These are phyloP conservation scores for Aethionema arabicum DNA, from an alignment of 345 rosid species.

Conservation along the genomic window DNA sequence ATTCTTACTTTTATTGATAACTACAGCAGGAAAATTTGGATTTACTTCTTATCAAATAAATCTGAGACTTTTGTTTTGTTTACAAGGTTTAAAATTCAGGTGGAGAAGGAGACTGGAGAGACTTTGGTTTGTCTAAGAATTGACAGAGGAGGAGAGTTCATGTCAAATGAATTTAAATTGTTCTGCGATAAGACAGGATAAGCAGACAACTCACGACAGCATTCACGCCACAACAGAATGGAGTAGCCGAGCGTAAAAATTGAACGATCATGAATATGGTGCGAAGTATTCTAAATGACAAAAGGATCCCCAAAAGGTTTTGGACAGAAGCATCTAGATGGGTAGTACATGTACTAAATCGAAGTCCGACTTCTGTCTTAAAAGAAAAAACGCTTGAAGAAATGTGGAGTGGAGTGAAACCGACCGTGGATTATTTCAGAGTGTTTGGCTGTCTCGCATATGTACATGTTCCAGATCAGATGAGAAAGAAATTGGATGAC, in stretches of 20 bases:
- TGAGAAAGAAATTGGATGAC: not conserved
- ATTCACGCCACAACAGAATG: not conserved
- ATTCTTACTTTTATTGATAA: conserved; percentile 1
- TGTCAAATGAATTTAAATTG: not conserved
- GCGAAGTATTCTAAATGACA: not conserved
- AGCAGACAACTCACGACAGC: not conserved
- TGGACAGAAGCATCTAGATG: not conserved
- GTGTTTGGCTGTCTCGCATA: not conserved
- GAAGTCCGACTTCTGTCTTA: not conserved
- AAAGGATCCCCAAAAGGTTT: not conserved
- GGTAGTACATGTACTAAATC: not conserved
- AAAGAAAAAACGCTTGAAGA: not conserved
- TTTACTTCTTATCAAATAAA: not conserved
- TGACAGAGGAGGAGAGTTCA: not conserved
- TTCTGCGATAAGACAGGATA: not conserved
- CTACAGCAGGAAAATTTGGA: not conserved
- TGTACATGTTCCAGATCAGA: not conserved
- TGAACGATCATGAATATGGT: not conserved
- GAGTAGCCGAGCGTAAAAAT: not conserved
- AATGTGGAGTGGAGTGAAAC: not conserved
- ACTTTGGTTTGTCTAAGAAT: not conserved
- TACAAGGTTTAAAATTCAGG: not conserved
- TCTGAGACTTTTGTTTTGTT: not conserved
- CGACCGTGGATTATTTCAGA: not conserved
- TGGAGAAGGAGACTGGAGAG: not conserved